Base-by-base conservation (phyloP, 768 basidiomycete species). In the Leccinellum albellum region DNA sequence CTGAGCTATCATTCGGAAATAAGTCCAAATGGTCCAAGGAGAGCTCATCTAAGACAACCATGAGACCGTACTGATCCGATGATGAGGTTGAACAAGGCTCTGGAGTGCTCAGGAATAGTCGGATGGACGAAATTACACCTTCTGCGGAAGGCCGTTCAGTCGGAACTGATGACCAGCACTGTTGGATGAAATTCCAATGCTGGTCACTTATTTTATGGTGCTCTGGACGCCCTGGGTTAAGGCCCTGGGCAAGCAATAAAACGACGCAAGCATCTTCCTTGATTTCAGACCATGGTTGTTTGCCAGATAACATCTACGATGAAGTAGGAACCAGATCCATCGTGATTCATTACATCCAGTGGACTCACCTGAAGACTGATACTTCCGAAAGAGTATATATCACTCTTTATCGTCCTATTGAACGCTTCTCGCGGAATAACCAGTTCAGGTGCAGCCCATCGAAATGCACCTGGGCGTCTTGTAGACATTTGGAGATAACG, bases 341-440 rank as follows among this genome's bases (percentile, higher is more conserved):
- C 8, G 14, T 4, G 28, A 28, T 28, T 7, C 7, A 28, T 24
- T 1, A 9, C 7, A 24, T 0, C 8, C 0, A 24, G 8, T 15
- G 7, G 6, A 46, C 23, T 1, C 15, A 46, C 45, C 10, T 46
- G 45, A 15, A 46, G 23, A 46, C 45, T 24, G 45, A 46, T 46
- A 15, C 6, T 6, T 46, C 45, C 45, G 23, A 46, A 24, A 46
- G 45, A 46, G 45, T 46, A 46, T 7, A 46, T 46, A 24, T 46
- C 45, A 24, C 45, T 46, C 4, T 46, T 21, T 8, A 23, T 46
- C 24, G 45, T 46, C 45, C 6, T 24, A 24, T 24, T 24, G 14
- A 4, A 7, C 2, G 0, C 23, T 24, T 46, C 4, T 24, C 4
- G 21, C 4, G 14, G 45, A 15, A 7, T 1, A 3, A 46, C 23